Percentiles rank a stretch among this genome's conserved stretches.
Evolutionary conservation across 257 asterid species (phyloP).

Genomic region (Solanum sparsipilum): DNA sequence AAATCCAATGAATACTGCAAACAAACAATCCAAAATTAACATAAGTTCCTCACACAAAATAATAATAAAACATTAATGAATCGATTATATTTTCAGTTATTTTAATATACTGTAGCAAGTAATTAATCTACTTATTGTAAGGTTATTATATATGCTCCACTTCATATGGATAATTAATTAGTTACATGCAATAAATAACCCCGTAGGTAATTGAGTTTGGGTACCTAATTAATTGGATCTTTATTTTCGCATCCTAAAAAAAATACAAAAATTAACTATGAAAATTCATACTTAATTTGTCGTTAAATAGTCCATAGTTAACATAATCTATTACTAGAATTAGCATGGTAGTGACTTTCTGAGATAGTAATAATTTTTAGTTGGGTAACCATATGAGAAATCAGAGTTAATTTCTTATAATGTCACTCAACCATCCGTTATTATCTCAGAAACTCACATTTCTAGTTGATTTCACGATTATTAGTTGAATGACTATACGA

Average conservation of each 20-base stretch:
- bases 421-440: not conserved
- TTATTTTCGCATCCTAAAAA: not conserved
- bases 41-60: not conserved
- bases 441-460: not conserved
- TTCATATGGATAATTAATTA: not conserved
- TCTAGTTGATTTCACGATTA: not conserved
- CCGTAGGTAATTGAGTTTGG: not conserved
- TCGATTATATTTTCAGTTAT: not conserved
- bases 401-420: not conserved
- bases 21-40: not conserved
- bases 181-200: not conserved
- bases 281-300: not conserved
- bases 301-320: not conserved
- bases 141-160: not conserved
- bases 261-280: not conserved
- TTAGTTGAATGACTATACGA: not conserved
- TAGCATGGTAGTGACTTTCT: not conserved
- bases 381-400: not conserved
- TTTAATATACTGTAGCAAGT: not conserved
- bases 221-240: not conserved
- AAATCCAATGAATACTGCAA: conserved; percentile 92
- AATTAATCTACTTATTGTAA: not conserved
- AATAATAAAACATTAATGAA: not conserved
- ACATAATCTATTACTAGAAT: not conserved
- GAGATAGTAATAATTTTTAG: not conserved